Base-by-base conservation (phyloP, 306 rosid species). In the Medicago arabica region DNA sequence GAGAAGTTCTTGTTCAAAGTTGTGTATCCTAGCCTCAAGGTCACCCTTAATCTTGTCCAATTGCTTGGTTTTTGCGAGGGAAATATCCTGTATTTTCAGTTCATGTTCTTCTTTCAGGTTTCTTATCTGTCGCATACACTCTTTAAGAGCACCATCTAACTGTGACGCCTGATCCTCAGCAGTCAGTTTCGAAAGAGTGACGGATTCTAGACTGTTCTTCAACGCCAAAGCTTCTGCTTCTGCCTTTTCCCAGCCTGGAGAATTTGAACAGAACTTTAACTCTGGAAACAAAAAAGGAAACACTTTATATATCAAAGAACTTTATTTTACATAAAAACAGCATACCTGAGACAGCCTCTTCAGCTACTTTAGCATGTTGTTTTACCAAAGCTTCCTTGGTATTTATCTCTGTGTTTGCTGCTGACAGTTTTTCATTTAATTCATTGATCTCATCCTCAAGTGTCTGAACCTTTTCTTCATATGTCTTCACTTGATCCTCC, bases 171-270 rank as follows among this genome's bases (percentile, higher is more conserved):
- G 91, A 80, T 96, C 99, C 85, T 96, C 99, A 57, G 91, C 94
- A 23, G 97, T 87, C 82, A 92, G 99, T 85, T 92, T 92, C 8
- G 88, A 75, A 36, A 92, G 96, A 13, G 99, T 96, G 75, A 92
- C 97, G 58, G 97, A 63, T 80, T 96, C 99, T 19, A 96, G 87
- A 83, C 89, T 91, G 81, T 79, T 90, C 87, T 96, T 96, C 80
- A 96, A 87, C 0, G 97, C 90, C 69, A 92, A 80, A 80, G 99
- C 98, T 83, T 96, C 99, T 44, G 99, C 93, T 87, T 96, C 99
- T 3, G 99, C 99, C 84, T 96, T 96, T 84, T 96, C 99, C 99
- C 99, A 96, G 75, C 99, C 99, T 96, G 93, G 39, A 62, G 34
- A 58, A 62, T 83, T 71, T 59, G 69, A 68, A 17, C 43, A 34